Conservation (phyloP, 2,329 filamentous ascomycete genomes). For the Neobulgaria alba region DNA sequence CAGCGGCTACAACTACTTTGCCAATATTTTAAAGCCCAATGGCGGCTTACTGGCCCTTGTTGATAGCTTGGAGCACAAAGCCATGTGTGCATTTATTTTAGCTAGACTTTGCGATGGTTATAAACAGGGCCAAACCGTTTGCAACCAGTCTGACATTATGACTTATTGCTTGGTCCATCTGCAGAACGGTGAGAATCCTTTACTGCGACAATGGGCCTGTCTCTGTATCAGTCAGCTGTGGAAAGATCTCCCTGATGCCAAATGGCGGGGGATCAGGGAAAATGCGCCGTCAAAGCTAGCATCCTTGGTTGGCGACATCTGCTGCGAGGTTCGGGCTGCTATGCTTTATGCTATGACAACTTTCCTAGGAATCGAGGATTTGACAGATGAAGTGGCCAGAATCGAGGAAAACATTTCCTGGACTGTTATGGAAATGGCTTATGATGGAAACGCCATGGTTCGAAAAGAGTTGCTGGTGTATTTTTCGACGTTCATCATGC, state of each 20-base stretch:
- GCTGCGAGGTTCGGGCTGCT: constrained; percentile 85
- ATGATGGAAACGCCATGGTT: constrained; percentile 89
- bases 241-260: constrained; percentile 83
- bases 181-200: constrained; percentile 74
- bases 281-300: constrained; percentile 72
- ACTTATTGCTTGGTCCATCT: constrained; percentile 78
- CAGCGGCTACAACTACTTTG: constrained; percentile 95
- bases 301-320: constrained; percentile 72
- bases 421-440: constrained; percentile 82
- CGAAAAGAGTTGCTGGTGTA: constrained; percentile 90
- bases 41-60: constrained; percentile 70
- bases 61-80: constrained; percentile 88
- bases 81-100: constrained; percentile 97
- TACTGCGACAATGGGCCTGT: constrained; percentile 91
- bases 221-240: constrained; percentile 93
- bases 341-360: constrained; percentile 91
- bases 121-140: constrained; percentile 83
- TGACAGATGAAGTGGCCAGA: constrained; percentile 82
- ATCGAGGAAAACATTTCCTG: constrained; percentile 88
- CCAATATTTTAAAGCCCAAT: constrained; percentile 77
- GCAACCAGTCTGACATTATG: constrained; percentile 84
- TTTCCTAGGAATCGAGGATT: constrained; percentile 85
- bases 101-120: constrained; percentile 96
- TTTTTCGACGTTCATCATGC: constrained; percentile 80
- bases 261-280: constrained; percentile 90